Evolutionary conservation across 345 rosid genomes (phyloP).

Genomic region (Eucalyptus regnans): DNA sequence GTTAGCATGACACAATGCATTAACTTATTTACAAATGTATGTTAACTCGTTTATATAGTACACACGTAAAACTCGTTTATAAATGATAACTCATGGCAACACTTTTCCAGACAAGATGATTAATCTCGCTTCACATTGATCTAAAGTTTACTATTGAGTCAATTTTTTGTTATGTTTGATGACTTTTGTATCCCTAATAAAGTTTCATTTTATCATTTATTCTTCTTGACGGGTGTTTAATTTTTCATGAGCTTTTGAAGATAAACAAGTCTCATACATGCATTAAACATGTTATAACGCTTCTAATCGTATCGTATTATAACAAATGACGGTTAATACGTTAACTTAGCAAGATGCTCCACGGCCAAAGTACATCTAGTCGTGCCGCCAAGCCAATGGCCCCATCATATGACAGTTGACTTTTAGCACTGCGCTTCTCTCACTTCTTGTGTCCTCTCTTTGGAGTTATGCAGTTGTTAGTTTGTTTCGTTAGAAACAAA

Average conservation of each 20-base stretch:
- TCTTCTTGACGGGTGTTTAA: too few species aligned
- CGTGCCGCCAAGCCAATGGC: neutral
- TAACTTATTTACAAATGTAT: neutral
- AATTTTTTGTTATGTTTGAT: neutral
- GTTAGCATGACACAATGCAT: neutral
- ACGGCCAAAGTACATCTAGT: neutral
- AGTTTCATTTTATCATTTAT: neutral
- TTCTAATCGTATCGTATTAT: too few species aligned
- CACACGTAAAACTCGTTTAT: neutral
- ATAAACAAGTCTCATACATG: too few species aligned
- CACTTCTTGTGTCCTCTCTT: neutral
- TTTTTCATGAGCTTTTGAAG: too few species aligned
- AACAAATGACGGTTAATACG: too few species aligned
- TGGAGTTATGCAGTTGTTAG: neutral
- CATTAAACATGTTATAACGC: too few species aligned
- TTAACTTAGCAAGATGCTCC: neutral
- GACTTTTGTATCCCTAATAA: neutral
- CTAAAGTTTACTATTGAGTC: neutral
- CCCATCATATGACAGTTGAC: neutral
- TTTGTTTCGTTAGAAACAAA: neutral
- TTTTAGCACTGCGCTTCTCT: neutral
- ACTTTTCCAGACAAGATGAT: neutral
- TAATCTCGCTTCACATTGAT: neutral
- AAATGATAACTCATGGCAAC: neutral
- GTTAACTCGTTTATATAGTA: neutral